phyloP scores from a whole-genome alignment of 2,329 filamentous ascomycete genomes.

The Fusarium caatingaense region DNA sequence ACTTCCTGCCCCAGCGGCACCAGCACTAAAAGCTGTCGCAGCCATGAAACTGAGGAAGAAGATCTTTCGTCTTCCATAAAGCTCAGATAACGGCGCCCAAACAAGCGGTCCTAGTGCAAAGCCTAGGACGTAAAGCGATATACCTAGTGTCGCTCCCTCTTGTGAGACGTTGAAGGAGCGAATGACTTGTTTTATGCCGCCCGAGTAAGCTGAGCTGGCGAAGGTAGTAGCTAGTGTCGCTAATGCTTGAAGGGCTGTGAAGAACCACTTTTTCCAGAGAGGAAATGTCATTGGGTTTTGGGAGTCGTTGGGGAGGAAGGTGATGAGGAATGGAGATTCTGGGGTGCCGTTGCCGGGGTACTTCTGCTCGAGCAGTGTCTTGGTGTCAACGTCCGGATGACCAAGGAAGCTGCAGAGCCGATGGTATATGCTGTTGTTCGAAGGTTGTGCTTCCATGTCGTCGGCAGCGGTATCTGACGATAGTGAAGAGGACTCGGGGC shows the following conservation, averaged over 20 bases:
- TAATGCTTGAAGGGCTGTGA: constrained; percentile 64
- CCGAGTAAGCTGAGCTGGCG: constrained; percentile 73
- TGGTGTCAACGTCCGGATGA: background rate
- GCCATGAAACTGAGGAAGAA: constrained; percentile 67
- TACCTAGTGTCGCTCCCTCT: constrained; percentile 68
- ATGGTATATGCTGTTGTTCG: background rate
- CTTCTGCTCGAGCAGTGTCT: constrained; percentile 9
- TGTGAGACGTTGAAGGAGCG: constrained; percentile 61
- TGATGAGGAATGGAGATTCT: constrained; percentile 74
- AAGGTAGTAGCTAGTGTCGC: constrained; percentile 76
- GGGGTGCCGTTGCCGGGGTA: constrained; percentile 72
- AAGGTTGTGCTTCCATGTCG: background rate
- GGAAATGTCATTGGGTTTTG: constrained; percentile 72
- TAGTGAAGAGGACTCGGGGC: background rate
- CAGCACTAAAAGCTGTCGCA: constrained; percentile 71
- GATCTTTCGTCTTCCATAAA: constrained; percentile 69
- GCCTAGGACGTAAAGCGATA: constrained; percentile 72
- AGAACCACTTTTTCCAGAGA: constrained; percentile 69
- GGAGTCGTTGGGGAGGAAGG: constrained; percentile 74
- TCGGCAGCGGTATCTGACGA: constrained; percentile 4
- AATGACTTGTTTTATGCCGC: constrained; percentile 65
- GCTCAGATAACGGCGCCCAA: constrained; percentile 73
- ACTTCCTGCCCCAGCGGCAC: constrained; percentile 64
- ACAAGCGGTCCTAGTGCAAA: constrained; percentile 70
- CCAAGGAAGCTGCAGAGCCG: fast-evolving